A percentile compares a stretch with the other conserved stretches of the same genome.
These are phyloP conservation scores for Rugosomyces carneus DNA, from an alignment of 1,284 basidiomycete genomes.

Conservation along the genomic window DNA sequence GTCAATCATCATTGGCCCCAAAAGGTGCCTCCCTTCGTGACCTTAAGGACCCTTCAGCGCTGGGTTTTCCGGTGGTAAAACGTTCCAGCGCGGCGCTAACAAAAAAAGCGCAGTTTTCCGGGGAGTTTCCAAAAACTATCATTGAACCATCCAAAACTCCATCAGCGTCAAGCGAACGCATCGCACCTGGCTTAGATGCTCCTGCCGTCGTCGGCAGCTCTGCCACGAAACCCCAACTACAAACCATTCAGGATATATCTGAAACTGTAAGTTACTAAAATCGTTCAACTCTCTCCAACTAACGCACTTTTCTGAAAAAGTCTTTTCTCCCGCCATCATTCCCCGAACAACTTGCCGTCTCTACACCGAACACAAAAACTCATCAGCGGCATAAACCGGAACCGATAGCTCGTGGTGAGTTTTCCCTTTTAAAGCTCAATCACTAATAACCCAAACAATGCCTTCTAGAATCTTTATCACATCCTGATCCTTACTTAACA, in stretches of 20 bases:
- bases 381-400: constrained; percentile 18
- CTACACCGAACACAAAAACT: constrained; percentile 21
- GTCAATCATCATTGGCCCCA: constrained; percentile 4
- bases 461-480: constrained; percentile 6
- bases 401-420: constrained; percentile 14
- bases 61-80: constrained; percentile 27
- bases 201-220: constrained; percentile 4
- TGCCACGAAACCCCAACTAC: constrained; percentile 1
- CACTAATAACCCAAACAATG: constrained; percentile 5
- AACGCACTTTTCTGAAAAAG: constrained; percentile 13
- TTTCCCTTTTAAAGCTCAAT: constrained; percentile 10
- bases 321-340: constrained; percentile 27
- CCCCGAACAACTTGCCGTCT: constrained; percentile 21
- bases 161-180: background rate
- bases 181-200: background rate
- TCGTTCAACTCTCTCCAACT: background rate
- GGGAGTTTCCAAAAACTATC: constrained; percentile 5
- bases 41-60: constrained; percentile 12
- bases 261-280: constrained; percentile 17
- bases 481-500: background rate
- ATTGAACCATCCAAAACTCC: constrained; percentile 4
- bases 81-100: constrained; percentile 15
- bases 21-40: constrained; percentile 6
- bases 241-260: constrained; percentile 17
- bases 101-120: constrained; percentile 16